Conservation (phyloP, 257 asterid genomes). For the Solanum chmielewskii region DNA sequence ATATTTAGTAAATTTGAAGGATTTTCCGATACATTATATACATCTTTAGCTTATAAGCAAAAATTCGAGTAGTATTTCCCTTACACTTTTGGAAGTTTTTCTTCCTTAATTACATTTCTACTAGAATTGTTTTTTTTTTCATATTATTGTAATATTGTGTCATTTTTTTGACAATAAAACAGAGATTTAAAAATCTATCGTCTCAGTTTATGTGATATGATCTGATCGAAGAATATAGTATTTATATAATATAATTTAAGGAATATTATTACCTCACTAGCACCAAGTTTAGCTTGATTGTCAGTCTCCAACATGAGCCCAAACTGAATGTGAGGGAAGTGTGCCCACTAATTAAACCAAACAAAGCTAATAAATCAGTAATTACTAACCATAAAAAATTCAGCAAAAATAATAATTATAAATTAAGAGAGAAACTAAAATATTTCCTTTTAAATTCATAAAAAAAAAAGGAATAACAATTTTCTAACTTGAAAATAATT, state of each 20-base stretch:
- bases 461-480: background rate
- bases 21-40: background rate
- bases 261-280: conserved; percentile 3
- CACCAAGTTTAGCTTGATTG: conserved; percentile 35
- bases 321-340: conserved; percentile 85
- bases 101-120: background rate
- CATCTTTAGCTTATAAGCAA: background rate
- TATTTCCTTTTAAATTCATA: background rate
- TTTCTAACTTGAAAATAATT: background rate
- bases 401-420: background rate
- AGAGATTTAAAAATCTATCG: no score
- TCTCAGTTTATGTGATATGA: no score
- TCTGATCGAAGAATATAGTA: no score
- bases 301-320: conserved; percentile 76
- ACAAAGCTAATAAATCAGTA: background rate
- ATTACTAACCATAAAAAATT: background rate
- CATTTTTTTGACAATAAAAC: background rate
- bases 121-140: background rate
- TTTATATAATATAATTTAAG: background rate
- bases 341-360: conserved; percentile 60
- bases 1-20: background rate
- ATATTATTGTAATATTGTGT: background rate
- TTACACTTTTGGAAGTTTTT: background rate
- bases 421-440: background rate
- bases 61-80: background rate